These are phyloP conservation scores for Coccomyxa sp. DNA, from an alignment of 139 green algal species.

Conservation along the genomic window DNA sequence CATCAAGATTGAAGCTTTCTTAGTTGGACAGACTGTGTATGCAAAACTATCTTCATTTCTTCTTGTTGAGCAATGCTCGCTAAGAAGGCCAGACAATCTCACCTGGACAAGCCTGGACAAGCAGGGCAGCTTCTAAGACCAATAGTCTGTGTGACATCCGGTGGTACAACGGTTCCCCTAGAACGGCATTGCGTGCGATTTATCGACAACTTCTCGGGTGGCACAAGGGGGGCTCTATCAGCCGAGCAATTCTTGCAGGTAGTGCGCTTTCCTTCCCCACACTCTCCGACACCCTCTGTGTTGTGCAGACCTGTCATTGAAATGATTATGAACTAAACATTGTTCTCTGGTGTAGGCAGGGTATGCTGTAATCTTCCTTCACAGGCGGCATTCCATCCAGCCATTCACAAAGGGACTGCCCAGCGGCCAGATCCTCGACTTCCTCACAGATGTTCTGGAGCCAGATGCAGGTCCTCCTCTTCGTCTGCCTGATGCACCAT, in stretches of 20 bases:
- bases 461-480: background rate
- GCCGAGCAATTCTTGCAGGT: constrained; percentile 79
- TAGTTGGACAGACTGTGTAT: too few relatives aligned
- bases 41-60: background rate
- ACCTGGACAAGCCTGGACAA: background rate
- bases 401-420: constrained; percentile 71
- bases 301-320: background rate
- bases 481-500: too few relatives aligned
- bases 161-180: constrained; percentile 93
- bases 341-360: constrained; percentile 46
- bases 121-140: constrained; percentile 12
- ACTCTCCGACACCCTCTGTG: background rate
- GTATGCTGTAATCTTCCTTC: constrained; percentile 93
- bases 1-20: background rate
- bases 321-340: background rate
- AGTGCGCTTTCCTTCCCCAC: background rate
- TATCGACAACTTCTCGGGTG: constrained; percentile 97
- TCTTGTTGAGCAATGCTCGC: background rate
- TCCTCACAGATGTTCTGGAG: constrained; percentile 36
- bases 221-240: constrained; percentile 81
- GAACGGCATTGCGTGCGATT: constrained; percentile 93
- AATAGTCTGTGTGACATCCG: constrained; percentile 79
- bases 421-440: constrained; percentile 29
- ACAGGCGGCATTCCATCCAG: constrained; percentile 71
- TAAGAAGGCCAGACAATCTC: background rate